A percentile compares a stretch with the other conserved stretches of the same genome.
Conservation (phyloP, 1,139 yeast species). For the Yamadazyma atmosphaerica region DNA sequence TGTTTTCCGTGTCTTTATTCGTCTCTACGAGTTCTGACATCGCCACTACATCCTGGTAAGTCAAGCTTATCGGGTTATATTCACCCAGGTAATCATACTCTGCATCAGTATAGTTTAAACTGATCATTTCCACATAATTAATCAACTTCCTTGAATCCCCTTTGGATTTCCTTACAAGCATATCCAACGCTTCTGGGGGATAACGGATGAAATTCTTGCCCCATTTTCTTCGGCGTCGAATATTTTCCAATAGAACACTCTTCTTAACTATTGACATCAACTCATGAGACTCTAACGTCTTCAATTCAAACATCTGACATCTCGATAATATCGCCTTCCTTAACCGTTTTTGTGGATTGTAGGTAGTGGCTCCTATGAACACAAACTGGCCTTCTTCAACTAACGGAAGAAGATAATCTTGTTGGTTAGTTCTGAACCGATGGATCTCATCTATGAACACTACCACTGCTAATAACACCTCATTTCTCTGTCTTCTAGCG, state of each 20-base stretch:
- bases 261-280: constrained; percentile 21
- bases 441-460: constrained; percentile 49
- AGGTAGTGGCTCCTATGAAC: constrained; percentile 49
- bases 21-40: background rate
- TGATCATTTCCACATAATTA: constrained; percentile 20
- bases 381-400: constrained; percentile 42
- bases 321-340: constrained; percentile 41
- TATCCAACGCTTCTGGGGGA: background rate
- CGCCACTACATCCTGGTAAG: background rate
- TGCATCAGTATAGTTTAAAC: constrained; percentile 6
- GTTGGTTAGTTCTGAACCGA: constrained; percentile 40
- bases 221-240: constrained; percentile 19
- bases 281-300: constrained; percentile 20
- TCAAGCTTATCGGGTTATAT: constrained; percentile 3
- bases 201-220: constrained; percentile 7
- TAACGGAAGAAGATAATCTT: constrained; percentile 42
- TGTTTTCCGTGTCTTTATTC: background rate
- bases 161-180: constrained; percentile 6
- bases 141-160: constrained; percentile 33
- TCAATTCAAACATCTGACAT: constrained; percentile 38
- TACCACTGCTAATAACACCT: constrained; percentile 26
- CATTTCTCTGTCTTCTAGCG: constrained; percentile 15
- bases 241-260: constrained; percentile 32
- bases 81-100: constrained; percentile 3
- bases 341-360: constrained; percentile 30